phyloP scores from a whole-genome alignment of 495 filamentous ascomycete species.

The Penicillium atrosanguineum region DNA sequence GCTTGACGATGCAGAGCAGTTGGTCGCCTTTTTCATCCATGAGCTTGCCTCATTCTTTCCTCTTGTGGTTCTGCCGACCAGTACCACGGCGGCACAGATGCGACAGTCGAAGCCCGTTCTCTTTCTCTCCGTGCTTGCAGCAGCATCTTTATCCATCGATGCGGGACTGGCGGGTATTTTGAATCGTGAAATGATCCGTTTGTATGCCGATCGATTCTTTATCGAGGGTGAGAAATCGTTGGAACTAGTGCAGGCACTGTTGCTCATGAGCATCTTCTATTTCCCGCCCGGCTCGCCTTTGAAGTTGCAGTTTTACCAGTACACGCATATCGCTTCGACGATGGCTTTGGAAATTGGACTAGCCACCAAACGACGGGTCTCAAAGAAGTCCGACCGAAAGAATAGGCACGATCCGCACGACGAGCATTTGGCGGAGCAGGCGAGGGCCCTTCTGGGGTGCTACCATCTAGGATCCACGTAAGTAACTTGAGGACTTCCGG shows the following conservation, averaged over 20 bases:
- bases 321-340: conserved; percentile 52
- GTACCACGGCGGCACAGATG: conserved; percentile 38
- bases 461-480: conserved; percentile 48
- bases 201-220: conserved; percentile 48
- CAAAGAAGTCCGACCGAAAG: conserved; percentile 21
- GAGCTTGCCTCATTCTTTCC: conserved; percentile 45
- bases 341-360: conserved; percentile 56
- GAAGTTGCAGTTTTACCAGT: conserved; percentile 53
- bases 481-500: conserved; percentile 9
- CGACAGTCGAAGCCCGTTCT: conserved; percentile 46
- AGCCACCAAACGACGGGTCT: conserved; percentile 31
- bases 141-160: conserved; percentile 43
- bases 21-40: conserved; percentile 43
- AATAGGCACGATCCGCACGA: conserved; percentile 23
- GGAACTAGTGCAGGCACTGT: conserved; percentile 50
- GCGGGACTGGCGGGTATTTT: conserved; percentile 40
- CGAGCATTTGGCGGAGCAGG: conserved; percentile 39
- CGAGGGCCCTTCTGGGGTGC: conserved; percentile 45
- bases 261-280: conserved; percentile 50
- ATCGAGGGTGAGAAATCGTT: conserved; percentile 52
- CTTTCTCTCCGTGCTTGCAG: conserved; percentile 50
- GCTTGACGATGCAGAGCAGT: conserved; percentile 39
- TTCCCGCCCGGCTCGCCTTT: conserved; percentile 45
- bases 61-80: conserved; percentile 36
- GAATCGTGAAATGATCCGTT: conserved; percentile 45